Evolutionary conservation across 768 basidiomycete genomes (phyloP), one percentile per base, ranked within the genome.

Genomic region (Exidia glandulosa): DNA sequence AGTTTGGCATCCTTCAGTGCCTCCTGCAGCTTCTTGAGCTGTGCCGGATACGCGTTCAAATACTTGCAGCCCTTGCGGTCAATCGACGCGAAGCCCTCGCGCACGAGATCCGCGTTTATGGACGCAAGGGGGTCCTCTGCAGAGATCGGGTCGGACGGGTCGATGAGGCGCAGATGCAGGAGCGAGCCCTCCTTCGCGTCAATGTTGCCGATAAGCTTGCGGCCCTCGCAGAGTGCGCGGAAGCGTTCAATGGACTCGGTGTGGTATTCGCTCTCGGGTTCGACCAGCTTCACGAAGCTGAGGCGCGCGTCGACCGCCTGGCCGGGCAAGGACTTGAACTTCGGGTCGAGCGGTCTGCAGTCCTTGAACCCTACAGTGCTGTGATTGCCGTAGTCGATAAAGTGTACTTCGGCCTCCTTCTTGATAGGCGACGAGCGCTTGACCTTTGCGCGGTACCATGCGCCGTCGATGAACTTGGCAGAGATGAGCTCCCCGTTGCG

Each of bases 331-430:
- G 86, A 79, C 65, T 89, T 88, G 83, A 98, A 98, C 70, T 87
- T 87, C 27, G 85, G 74, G 65, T 97, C 94, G 55, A 99, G 80
- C 2, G 94, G 94, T 27, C 96, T 82, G 62, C 96, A 85, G 63
- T 86, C 77, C n/a, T 81, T 74, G 72, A 91, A 97, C 3, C 86
- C 73, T 12, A 97, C 77, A 2, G 80, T 88, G 68, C 95, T 93
- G 71, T 94, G 89, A 72, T 99, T 98, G 32, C 95, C 95, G 68
- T 95, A 91, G 70, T 91, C 88, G 65, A 97, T 94, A 75, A 97
- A 97, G 7, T 87, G 86, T 33, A 99, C 87, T 70, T 96, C 91
- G 5, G 92, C 94, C 72, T 96, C 92, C 69, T 88, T 93, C 75
- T 94, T 96, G 45, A 90, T 66, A 3, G 90, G 83, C 50, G 91